Evolutionary conservation across 768 basidiomycete genomes (phyloP).

Genomic region (Serendipita indica): DNA sequence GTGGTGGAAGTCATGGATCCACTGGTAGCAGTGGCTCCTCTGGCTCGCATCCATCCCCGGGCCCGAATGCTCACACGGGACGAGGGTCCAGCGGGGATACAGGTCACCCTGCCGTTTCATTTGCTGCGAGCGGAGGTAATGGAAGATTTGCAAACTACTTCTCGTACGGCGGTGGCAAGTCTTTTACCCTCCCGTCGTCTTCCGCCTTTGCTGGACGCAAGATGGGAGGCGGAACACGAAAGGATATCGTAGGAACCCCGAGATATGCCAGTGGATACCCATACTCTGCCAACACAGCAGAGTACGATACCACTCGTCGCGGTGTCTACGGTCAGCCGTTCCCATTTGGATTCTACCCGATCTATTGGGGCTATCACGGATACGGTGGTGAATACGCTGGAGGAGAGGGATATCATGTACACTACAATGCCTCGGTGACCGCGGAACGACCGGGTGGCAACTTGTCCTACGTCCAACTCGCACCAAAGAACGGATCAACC

Average conservation of each 20-base stretch:
- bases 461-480: background rate
- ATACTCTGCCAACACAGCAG: no score
- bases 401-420: background rate
- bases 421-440: background rate
- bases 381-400: background rate
- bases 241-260: conserved; percentile 34
- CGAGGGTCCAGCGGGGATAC: conserved; percentile 17
- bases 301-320: background rate
- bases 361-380: background rate
- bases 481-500: background rate
- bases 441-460: background rate
- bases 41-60: background rate
- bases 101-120: background rate
- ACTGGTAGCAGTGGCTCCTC: background rate
- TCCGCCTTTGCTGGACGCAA: conserved; percentile 27
- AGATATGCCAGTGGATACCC: conserved; percentile 47
- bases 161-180: conserved; percentile 23
- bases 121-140: background rate
- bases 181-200: conserved; percentile 29
- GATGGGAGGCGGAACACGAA: conserved; percentile 38
- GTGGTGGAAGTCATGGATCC: background rate
- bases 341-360: background rate
- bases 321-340: background rate
- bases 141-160: conserved; percentile 17
- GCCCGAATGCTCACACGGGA: conserved; percentile 14